Conservation (phyloP, 1,284 basidiomycete species). For the Inonotus hispidus region DNA sequence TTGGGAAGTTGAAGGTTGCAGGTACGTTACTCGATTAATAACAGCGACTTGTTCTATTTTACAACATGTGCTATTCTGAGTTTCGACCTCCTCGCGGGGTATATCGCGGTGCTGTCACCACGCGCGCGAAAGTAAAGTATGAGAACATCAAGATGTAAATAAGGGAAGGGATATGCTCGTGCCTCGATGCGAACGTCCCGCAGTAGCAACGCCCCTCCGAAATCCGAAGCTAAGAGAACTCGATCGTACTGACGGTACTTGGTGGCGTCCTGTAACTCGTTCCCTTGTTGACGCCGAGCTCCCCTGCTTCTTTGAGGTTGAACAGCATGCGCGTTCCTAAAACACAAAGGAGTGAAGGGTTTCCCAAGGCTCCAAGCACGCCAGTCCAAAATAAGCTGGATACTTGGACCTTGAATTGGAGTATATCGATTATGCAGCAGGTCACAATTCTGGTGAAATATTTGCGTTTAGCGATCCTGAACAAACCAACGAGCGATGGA, state of each 20-base stretch:
- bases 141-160: too few relatives aligned
- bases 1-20: too few relatives aligned
- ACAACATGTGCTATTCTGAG: too few relatives aligned
- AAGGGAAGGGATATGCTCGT: too few relatives aligned
- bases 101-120: too few relatives aligned
- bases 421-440: background rate
- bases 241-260: background rate
- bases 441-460: background rate
- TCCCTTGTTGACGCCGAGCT: slow-evolving; percentile 3
- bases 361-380: background rate
- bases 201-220: too few relatives aligned
- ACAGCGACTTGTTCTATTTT: too few relatives aligned
- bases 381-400: background rate
- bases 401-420: background rate
- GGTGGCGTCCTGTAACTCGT: background rate
- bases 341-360: background rate
- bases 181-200: too few relatives aligned
- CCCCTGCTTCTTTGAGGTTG: slow-evolving; percentile 5
- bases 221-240: background rate
- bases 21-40: too few relatives aligned
- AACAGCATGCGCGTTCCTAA: slow-evolving; percentile 6
- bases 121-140: too few relatives aligned
- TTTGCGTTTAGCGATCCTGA: too few relatives aligned
- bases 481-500: background rate
- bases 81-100: too few relatives aligned